Evolutionary conservation across 2,329 filamentous ascomycete species (phyloP).

Genomic region (Neofusicoccum kwambonambiense): DNA sequence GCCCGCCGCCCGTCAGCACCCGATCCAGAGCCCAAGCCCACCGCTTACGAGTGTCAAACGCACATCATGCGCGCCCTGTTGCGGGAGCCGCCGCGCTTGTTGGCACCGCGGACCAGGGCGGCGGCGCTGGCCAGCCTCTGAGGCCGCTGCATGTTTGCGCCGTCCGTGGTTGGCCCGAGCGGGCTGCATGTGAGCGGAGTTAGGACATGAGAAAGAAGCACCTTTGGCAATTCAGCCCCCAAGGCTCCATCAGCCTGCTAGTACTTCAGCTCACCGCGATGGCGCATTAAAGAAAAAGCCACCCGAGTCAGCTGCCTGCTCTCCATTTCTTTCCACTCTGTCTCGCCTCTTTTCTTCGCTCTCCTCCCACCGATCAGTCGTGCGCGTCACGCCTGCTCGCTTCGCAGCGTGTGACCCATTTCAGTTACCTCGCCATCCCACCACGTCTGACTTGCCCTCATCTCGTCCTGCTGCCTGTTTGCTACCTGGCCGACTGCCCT

Average conservation of each 20-base stretch:
- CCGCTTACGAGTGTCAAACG: slow-evolving; percentile 12
- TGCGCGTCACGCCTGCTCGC: slow-evolving; percentile 13
- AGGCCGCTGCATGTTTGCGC: neutral
- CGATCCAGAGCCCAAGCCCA: neutral
- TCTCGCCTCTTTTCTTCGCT: neutral
- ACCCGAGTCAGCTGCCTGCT: slow-evolving; percentile 10
- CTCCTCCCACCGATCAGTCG: neutral
- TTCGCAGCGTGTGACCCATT: slow-evolving; percentile 9
- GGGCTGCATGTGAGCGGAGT: neutral
- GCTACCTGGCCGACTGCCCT: neutral
- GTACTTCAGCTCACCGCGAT: neutral
- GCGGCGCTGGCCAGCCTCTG: neutral
- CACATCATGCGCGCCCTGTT: neutral
- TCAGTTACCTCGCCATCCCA: slow-evolving; percentile 13
- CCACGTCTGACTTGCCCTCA: neutral
- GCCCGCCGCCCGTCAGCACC: slow-evolving; percentile 8
- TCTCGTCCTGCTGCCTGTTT: slow-evolving; percentile 6
- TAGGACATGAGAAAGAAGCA: neutral
- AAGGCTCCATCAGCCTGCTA: slow-evolving; percentile 7
- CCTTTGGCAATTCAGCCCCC: neutral
- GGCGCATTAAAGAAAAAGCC: slow-evolving; percentile 1
- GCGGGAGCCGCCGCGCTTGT: slow-evolving; percentile 7
- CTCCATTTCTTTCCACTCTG: neutral
- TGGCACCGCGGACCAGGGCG: neutral
- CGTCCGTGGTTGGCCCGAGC: neutral